Evolutionary conservation across 768 basidiomycete species (phyloP), one percentile per base, ranked within the genome.

Genomic region (Calocera cornea): DNA sequence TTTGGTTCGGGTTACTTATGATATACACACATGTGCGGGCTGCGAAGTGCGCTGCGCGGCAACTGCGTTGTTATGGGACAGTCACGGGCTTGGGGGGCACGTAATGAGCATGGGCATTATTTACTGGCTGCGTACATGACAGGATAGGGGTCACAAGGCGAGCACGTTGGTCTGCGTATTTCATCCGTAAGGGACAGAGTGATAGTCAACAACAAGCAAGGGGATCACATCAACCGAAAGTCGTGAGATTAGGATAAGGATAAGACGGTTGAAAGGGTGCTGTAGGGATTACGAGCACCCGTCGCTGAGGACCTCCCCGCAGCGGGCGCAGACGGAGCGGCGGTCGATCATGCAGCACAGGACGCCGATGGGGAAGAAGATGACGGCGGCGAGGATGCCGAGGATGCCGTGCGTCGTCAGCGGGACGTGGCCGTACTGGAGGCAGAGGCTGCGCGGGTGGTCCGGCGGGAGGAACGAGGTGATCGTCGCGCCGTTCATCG

Each of bases 331-430:
- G 69, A 80, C 81, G 33, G 89, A 86, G 64, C 80, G 78, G 49
- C 87, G 82, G 74, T 93, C 91, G 29, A 93, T 79, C 10, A 92
- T 76, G 72, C 91, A 93, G 3, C 88, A 77, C 1, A 85, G 89
- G 41, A 93, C 81, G 2, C 91, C 91, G 0, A 92, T 76, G 2
- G 91, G 91, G 78, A 93, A 93, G 90, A 89, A 92, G 68, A 92
- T 78, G 29, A 93, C 77, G 2, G 91, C 90, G 8, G 88, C 88
- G n/a, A 93, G 77, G 34, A 92, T 76, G 66, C 90, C 90, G 8
- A 92, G 80, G 2, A 90, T 67, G 1, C 91, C 89, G 72, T 81
- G 93, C 54, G 80, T 83, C 24, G 86, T 84, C 38, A 84, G 77
- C 2, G 81, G 78, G 14, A 85, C 73, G 74, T 93, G 91, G 12